Base-by-base conservation (phyloP, 2,329 filamentous ascomycete species). In the Meredithiella fracta region DNA sequence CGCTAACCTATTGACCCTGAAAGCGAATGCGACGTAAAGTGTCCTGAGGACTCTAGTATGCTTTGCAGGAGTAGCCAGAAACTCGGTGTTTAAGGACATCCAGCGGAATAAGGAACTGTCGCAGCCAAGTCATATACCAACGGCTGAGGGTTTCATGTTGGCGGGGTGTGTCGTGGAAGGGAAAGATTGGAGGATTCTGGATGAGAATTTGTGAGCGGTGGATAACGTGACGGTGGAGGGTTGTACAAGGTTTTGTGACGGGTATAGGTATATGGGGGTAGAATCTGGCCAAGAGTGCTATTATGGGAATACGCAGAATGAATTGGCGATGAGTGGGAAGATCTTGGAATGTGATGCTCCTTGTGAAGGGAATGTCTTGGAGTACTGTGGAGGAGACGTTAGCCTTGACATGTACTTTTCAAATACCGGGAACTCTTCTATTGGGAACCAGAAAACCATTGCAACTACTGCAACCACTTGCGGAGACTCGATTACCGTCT, bases 131-230 rank as follows among this genome's bases (percentile, higher is more conserved):
- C 62, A 63, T 31, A 64, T 63, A 0, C 47, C 61, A 1, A 59
- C 57, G 2, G 60, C 67, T 1, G 65, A 63, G 5, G 57, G 60
- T 3, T 71, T 65, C 62, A 55, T 53, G 1, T 68, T 63, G 51
- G 64, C 68, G 34, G 69, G 68, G 1, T 71, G 69, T 58, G 70
- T 63, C 61, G 66, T 65, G 0, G 69, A 71, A 42, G 65, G 64
- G 0, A 62, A 60, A 2, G 59, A 61, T 51, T 59, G 60, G 3
- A 65, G 69, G 1, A 66, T 69, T 1, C 62, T 71, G 1, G 60
- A 55, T 2, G 61, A 60, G 2, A 64, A 63, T 9, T 61, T 59
- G 2, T 65, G 63, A 44, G 61, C 67, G 5, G 59, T 63, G 31
- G 64, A 68, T 31, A 61, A 59, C 44, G 68, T 69, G 68, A 67